phyloP scores from a whole-genome alignment of 208 protist genomes.

The Phytomonas sp. region DNA sequence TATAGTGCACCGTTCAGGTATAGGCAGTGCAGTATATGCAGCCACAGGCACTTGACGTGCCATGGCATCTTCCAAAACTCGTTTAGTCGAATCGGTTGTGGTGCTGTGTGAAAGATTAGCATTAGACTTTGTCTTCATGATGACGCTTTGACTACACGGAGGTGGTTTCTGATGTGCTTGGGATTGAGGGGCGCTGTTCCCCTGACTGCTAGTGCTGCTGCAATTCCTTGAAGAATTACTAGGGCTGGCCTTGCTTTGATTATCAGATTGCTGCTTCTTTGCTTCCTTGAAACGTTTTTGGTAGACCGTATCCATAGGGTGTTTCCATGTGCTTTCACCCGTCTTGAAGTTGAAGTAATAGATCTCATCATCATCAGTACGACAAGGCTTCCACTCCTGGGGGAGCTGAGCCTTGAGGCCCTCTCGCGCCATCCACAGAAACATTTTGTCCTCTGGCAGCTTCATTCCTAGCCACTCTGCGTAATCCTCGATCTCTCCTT shows the following conservation, averaged over 20 bases:
- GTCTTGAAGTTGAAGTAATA: conserved; percentile 97
- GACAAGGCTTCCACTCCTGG: conserved; percentile 91
- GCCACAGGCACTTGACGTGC: background rate
- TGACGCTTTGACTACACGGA: background rate
- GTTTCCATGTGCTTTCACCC: conserved; percentile 92
- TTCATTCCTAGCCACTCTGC: conserved; percentile 91
- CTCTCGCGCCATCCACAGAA: conserved; percentile 90
- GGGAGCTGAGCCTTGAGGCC: conserved; percentile 92
- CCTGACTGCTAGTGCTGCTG: background rate
- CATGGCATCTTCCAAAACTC: background rate
- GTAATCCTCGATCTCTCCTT: conserved; percentile 89
- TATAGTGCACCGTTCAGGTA: background rate
- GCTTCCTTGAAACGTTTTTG: conserved; percentile 65
- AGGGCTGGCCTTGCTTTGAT: conserved; percentile 9
- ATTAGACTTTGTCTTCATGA: background rate
- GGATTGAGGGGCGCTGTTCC: background rate
- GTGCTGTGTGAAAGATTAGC: background rate
- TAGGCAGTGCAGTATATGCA: background rate
- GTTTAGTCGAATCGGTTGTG: background rate
- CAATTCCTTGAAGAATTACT: background rate
- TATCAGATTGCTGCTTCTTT: conserved; percentile 20
- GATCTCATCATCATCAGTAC: conserved; percentile 83
- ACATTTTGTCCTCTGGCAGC: conserved; percentile 77
- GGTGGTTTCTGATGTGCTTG: conserved; percentile 10
- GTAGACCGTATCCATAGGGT: conserved; percentile 90